These are phyloP conservation scores for Aspergillus aculeatinus DNA, from an alignment of 2,329 filamentous ascomycete genomes.

Conservation along the genomic window DNA sequence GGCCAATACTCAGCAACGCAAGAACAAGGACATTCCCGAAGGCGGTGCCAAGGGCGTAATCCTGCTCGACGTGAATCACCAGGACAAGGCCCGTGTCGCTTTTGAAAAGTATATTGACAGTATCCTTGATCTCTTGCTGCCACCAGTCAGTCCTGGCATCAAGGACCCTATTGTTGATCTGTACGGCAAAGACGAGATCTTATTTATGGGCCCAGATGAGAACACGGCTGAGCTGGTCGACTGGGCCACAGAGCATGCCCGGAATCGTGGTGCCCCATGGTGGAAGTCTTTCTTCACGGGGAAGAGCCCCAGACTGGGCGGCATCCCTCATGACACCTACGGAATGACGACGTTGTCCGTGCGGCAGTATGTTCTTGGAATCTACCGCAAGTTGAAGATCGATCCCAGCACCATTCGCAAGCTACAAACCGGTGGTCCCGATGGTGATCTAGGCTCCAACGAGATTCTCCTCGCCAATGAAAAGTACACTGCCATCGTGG, in stretches of 20 bases:
- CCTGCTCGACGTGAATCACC: constrained; percentile 86
- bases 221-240: constrained; percentile 96
- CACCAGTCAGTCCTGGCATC: constrained; percentile 88
- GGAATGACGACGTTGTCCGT: constrained; percentile 98
- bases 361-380: constrained; percentile 91
- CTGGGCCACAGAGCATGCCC: constrained; percentile 97
- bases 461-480: constrained; percentile 95
- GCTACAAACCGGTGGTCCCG: constrained; percentile 95
- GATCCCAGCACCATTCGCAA: constrained; percentile 83
- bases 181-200: constrained; percentile 90
- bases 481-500: constrained; percentile 93
- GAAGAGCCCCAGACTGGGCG: constrained; percentile 92
- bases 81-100: constrained; percentile 85
- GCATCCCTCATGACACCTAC: constrained; percentile 93
- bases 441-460: constrained; percentile 95
- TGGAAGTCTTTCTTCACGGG: constrained; percentile 99
- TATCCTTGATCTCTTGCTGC: constrained; percentile 90
- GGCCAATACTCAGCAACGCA: constrained; percentile 96
- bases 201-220: constrained; percentile 98
- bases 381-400: constrained; percentile 92
- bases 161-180: constrained; percentile 98
- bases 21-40: constrained; percentile 99
- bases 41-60: constrained; percentile 98
- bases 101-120: constrained; percentile 99
- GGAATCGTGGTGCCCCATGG: constrained; percentile 84